Conservation (phyloP, 2,329 filamentous ascomycete species). For the Diaporthe eres region DNA sequence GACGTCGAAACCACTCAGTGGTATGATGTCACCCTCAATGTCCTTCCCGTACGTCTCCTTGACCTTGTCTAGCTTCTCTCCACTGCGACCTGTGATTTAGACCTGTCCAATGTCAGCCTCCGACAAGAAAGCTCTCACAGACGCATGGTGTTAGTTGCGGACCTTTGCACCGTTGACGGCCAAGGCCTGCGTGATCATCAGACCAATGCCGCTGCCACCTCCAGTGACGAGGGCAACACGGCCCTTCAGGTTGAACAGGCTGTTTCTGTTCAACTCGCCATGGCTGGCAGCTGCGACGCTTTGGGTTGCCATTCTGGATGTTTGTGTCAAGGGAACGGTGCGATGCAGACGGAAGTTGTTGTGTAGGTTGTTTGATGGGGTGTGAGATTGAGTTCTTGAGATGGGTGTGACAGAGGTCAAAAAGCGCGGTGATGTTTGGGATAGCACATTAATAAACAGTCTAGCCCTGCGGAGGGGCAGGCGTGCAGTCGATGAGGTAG, state of each 20-base stretch:
- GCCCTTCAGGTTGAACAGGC: conserved; percentile 63
- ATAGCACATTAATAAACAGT: background rate
- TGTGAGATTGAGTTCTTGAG: background rate
- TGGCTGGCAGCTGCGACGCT: conserved; percentile 48
- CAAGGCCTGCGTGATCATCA: conserved; percentile 51
- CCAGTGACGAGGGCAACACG: conserved; percentile 61
- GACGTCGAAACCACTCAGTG: conserved; percentile 71
- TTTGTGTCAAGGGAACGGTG: background rate
- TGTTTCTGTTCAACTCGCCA: conserved; percentile 55
- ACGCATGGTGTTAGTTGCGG: no score
- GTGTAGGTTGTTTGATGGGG: background rate
- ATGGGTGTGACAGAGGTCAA: background rate
- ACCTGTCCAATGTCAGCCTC: conserved; percentile 54
- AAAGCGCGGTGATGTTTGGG: background rate
- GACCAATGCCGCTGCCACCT: conserved; percentile 51
- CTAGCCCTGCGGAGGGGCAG: background rate
- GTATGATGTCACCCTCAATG: conserved; percentile 68
- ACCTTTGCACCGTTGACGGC: conserved; percentile 41
- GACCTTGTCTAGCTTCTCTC: conserved; percentile 73
- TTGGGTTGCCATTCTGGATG: conserved; percentile 48
- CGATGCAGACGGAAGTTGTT: no score
- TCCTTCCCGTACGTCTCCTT: conserved; percentile 70
- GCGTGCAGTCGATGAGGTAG: conserved; percentile 26
- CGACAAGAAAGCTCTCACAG: no score
- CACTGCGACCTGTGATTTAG: conserved; percentile 77